Conservation (phyloP, 2,329 filamentous ascomycete species). For the Colletotrichum scovillei region DNA sequence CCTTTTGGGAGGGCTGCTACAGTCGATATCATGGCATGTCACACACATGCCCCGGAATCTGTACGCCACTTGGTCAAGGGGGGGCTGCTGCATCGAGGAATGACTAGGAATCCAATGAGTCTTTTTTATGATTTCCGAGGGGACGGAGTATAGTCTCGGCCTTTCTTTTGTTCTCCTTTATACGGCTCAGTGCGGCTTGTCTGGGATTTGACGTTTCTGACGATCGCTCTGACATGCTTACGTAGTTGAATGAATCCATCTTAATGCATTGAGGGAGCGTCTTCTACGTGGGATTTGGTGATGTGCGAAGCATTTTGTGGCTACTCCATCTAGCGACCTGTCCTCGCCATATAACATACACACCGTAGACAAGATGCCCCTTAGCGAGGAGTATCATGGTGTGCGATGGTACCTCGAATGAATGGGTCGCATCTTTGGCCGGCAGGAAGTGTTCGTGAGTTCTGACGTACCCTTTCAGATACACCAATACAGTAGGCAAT, state of each 20-base stretch:
- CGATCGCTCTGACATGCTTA: slow-evolving; percentile 38
- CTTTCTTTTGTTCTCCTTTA: slow-evolving; percentile 38
- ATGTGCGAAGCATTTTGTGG: not conserved
- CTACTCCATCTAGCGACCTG: not conserved
- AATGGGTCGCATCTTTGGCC: slow-evolving; percentile 15
- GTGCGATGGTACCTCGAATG: not conserved
- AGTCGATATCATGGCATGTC: slow-evolving; percentile 44
- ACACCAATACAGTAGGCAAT: not conserved
- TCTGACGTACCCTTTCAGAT: slow-evolving; percentile 12
- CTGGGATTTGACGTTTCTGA: slow-evolving; percentile 36
- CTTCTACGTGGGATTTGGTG: not conserved
- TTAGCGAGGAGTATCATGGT: not conserved
- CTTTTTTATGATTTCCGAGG: slow-evolving; percentile 41
- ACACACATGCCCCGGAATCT: slow-evolving; percentile 44
- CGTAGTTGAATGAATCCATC: slow-evolving; percentile 40
- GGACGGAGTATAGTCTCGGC: slow-evolving; percentile 40
- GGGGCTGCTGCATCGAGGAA: slow-evolving; percentile 36
- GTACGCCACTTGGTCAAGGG: slow-evolving; percentile 37
- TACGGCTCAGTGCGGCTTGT: slow-evolving; percentile 32
- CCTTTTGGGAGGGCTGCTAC: slow-evolving; percentile 31
- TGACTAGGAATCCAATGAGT: slow-evolving; percentile 38
- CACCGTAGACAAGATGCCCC: not conserved
- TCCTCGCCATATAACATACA: not conserved
- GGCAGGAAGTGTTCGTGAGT: not conserved
- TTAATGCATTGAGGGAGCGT: slow-evolving; percentile 29